phyloP scores from a whole-genome alignment of 805 yeast genomes.

The Metschnikowia anglica region DNA sequence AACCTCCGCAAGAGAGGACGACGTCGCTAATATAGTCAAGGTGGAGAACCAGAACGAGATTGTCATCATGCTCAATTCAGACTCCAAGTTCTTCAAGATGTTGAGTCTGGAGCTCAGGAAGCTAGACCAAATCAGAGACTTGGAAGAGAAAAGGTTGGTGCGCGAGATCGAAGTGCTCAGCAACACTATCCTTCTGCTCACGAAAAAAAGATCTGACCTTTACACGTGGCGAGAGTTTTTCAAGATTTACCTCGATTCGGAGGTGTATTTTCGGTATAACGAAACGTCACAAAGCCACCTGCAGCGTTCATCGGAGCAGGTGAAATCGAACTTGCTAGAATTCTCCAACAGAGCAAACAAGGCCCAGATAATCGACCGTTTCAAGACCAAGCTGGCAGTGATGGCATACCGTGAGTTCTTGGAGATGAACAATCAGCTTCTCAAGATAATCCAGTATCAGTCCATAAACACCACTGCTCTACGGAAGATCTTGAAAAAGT shows the following conservation, averaged over 20 bases:
- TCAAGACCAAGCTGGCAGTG: constrained; percentile 47
- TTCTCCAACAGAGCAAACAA: constrained; percentile 43
- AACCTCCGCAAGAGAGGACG: constrained; percentile 13
- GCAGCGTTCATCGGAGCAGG: constrained; percentile 46
- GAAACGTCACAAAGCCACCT: constrained; percentile 43
- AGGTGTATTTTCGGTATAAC: constrained; percentile 57
- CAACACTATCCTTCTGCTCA: constrained; percentile 22
- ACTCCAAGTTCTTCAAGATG: constrained; percentile 58
- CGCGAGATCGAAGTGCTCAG: constrained; percentile 45
- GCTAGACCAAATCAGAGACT: constrained; percentile 44
- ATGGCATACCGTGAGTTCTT: constrained; percentile 51
- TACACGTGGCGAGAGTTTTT: constrained; percentile 71
- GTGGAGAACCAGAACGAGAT: constrained; percentile 32
- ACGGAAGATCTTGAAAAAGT: constrained; percentile 67
- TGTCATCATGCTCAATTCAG: constrained; percentile 51
- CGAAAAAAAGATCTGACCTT: constrained; percentile 50
- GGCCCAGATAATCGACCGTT: constrained; percentile 36
- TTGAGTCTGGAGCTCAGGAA: constrained; percentile 52
- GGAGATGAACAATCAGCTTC: constrained; percentile 50
- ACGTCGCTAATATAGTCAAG: constrained; percentile 13
- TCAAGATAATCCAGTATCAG: constrained; percentile 60
- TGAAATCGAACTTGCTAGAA: constrained; percentile 42
- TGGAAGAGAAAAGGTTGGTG: constrained; percentile 45
- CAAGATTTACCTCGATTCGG: constrained; percentile 61
- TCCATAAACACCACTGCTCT: constrained; percentile 63